Percentiles rank a stretch among this genome's conserved stretches.
Conservation (phyloP, 805 yeast species). For the Teunomyces pallodes region DNA sequence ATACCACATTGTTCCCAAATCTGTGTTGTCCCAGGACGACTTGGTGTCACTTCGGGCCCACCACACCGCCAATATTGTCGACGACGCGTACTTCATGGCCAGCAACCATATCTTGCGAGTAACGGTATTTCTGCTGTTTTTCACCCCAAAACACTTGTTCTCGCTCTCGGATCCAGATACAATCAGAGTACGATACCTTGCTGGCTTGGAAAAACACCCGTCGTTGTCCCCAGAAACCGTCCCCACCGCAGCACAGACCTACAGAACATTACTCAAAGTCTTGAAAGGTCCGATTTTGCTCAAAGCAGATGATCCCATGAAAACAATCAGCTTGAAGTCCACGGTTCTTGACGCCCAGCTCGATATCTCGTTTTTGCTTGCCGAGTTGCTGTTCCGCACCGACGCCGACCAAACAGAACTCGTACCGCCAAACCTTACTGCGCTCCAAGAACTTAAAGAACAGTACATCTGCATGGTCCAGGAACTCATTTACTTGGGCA, state of each 20-base stretch:
- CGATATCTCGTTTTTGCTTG: slow-evolving; percentile 50
- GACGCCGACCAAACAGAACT: slow-evolving; percentile 29
- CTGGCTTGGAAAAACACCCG: slow-evolving; percentile 24
- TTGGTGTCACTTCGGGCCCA: slow-evolving; percentile 13
- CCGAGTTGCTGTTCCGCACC: slow-evolving; percentile 44
- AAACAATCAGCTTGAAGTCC: slow-evolving; percentile 54
- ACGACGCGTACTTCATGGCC: slow-evolving; percentile 34
- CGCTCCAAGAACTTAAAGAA: slow-evolving; percentile 37
- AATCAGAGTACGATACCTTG: slow-evolving; percentile 51
- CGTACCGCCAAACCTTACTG: slow-evolving; percentile 47
- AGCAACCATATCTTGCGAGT: slow-evolving; percentile 42
- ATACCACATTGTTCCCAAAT: slow-evolving; percentile 30
- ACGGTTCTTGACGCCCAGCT: slow-evolving; percentile 55
- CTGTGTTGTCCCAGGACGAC: slow-evolving; percentile 28
- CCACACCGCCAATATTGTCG: slow-evolving; percentile 16
- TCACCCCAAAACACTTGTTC: slow-evolving; percentile 45
- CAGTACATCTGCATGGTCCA: slow-evolving; percentile 51
- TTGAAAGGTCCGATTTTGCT: slow-evolving; percentile 63
- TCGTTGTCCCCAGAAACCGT: slow-evolving; percentile 25
- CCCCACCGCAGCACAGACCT: slow-evolving; percentile 59
- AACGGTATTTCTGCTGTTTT: slow-evolving; percentile 51
- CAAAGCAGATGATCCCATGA: slow-evolving; percentile 42
- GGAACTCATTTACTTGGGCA: slow-evolving; percentile 47
- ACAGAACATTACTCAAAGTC: slow-evolving; percentile 59
- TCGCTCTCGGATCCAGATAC: slow-evolving; percentile 45